Conservation (phyloP, 257 asterid species). For the Euphrasia confusa region DNA sequence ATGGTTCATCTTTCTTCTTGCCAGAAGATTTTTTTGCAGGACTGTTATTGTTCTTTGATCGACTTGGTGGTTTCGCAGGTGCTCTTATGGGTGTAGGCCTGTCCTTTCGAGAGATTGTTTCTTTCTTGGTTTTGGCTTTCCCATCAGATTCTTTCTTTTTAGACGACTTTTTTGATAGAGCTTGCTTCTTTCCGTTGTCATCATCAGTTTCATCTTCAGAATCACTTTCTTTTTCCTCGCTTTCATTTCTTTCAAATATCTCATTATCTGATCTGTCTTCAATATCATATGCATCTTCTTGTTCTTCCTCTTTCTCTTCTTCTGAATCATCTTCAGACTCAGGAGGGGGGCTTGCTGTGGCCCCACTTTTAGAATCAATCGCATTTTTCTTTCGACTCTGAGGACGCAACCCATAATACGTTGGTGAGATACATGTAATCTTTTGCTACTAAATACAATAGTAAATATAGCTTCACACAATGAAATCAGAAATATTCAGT, state of each 20-base stretch:
- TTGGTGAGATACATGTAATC: slow-evolving; percentile 6
- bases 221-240: slow-evolving; percentile 52
- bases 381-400: slow-evolving; percentile 45
- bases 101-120: slow-evolving; percentile 38
- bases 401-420: slow-evolving; percentile 10
- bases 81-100: slow-evolving; percentile 52
- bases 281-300: slow-evolving; percentile 44
- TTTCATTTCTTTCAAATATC: slow-evolving; percentile 55
- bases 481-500: background rate
- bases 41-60: slow-evolving; percentile 41
- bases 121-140: slow-evolving; percentile 48
- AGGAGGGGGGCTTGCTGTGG: slow-evolving; percentile 31
- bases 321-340: slow-evolving; percentile 64
- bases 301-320: slow-evolving; percentile 40
- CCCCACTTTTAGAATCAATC: slow-evolving; percentile 21
- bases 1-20: slow-evolving; percentile 53
- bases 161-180: slow-evolving; percentile 39
- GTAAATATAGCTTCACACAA: no score
- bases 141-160: slow-evolving; percentile 46
- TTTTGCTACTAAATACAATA: background rate
- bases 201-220: slow-evolving; percentile 44
- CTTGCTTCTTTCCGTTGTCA: slow-evolving; percentile 40
- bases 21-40: slow-evolving; percentile 40
- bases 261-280: slow-evolving; percentile 62
- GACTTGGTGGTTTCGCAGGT: slow-evolving; percentile 41